Conservation (phyloP, 306 rosid species). For the Casuarina glauca region DNA sequence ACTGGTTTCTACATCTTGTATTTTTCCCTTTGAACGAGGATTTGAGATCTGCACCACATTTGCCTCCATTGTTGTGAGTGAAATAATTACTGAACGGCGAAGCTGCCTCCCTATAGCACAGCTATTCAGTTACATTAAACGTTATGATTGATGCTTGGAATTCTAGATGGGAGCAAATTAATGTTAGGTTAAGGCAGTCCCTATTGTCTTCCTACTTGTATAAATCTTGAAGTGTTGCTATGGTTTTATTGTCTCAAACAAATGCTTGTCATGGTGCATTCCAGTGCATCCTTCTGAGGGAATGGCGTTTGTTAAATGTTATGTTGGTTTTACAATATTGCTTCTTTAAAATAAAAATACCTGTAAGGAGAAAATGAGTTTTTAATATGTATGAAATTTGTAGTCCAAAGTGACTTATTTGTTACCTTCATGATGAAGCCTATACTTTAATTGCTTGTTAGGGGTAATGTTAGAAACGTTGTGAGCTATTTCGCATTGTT, state of each 20-base stretch:
- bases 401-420: no score
- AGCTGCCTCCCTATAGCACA: constrained; percentile 20
- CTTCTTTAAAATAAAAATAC: no score
- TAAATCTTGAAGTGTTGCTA: neutral
- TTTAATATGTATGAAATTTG: no score
- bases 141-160: neutral
- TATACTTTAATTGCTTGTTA: no score
- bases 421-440: no score
- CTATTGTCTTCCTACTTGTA: neutral
- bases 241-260: neutral
- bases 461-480: no score
- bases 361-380: no score
- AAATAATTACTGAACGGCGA: constrained; percentile 26
- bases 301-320: no score
- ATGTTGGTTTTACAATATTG: no score
- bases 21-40: neutral
- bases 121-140: constrained; percentile 1
- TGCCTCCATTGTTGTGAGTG: constrained; percentile 18
- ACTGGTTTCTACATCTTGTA: constrained; percentile 18
- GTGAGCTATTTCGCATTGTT: no score
- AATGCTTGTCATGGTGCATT: constrained; percentile 2
- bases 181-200: neutral
- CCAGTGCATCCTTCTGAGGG: no score
- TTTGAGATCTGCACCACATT: constrained; percentile 27
- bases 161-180: neutral